Base-by-base conservation (phyloP, 2,329 filamentous ascomycete species). In the Capronia coronata region DNA sequence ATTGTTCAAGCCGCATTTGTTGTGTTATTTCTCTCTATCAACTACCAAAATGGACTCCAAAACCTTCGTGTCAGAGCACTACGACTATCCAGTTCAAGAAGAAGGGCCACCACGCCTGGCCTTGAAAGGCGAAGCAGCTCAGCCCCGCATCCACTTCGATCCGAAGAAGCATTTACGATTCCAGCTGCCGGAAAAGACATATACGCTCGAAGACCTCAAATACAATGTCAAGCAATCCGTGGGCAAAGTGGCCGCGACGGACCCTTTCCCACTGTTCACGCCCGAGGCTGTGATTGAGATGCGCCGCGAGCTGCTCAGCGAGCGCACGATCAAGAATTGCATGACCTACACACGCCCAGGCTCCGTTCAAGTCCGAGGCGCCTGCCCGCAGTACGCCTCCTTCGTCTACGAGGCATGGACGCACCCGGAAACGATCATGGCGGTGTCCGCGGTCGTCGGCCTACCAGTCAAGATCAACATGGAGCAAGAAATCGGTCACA, bases 251-350 rank as follows among this genome's bases (percentile, higher is more conserved):
- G 81, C 79, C 2, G 78, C 79, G 39, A 78, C 79, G 0, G 74
- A 80, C 46, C 79, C 80, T 0, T 84, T 84, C 63, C 70, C 69
- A 1, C 71, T 84, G 13, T 84, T 84, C 63, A 76, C 75, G 3
- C 60, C 71, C 14, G 77, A 80, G 39, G 79, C 80, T 1, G 71
- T 84, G 32, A 63, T 73, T 58, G 71, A 75, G 48, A 82, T 84
- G 69, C 71, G 80, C 44, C 66, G 65, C 1, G 80, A 84, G 62
- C 71, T 82, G 22, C 70, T 82, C 34, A 73, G 72, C 38, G 66
- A 74, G 0, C 68, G 74, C n/a, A 76, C 81, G 2, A 67, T 75
- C 40, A 64, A 72, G 2, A 75, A 78, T 40, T 80, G 74, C 63
- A 71, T 71, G 44, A 81, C 72, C 62, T 71, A 72, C 37, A 75